Percentiles rank a stretch among this genome's conserved stretches.
These are phyloP conservation scores for Citrullus amarus DNA, from an alignment of 306 rosid species.

Conservation along the genomic window DNA sequence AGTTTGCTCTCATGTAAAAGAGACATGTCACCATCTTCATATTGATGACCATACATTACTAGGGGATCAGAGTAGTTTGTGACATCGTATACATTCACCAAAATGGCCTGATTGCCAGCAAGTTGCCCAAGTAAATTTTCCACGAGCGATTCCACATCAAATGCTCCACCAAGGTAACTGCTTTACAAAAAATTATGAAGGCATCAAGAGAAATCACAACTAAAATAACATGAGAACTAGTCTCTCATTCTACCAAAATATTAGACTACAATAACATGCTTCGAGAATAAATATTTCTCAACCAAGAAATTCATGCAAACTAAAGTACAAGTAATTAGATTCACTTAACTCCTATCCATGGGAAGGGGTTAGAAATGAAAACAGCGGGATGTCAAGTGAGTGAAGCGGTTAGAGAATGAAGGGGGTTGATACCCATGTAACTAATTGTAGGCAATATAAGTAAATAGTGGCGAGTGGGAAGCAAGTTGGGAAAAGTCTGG, in stretches of 20 bases:
- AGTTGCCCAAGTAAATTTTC: slow-evolving; percentile 98
- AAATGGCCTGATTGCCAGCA: slow-evolving; percentile 83
- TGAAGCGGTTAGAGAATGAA: background rate
- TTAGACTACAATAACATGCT: background rate
- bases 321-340: background rate
- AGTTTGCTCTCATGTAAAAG: slow-evolving; percentile 72
- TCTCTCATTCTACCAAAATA: slow-evolving; percentile 1
- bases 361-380: background rate
- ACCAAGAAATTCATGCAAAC: background rate
- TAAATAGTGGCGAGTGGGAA: background rate
- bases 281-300: background rate
- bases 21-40: slow-evolving; percentile 68
- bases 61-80: slow-evolving; percentile 66
- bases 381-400: background rate
- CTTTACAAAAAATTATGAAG: background rate
- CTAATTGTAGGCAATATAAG: background rate
- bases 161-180: slow-evolving; percentile 95
- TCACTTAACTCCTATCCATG: background rate
- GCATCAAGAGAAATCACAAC: background rate
- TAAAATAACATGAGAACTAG: background rate
- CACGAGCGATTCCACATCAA: slow-evolving; percentile 95
- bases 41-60: slow-evolving; percentile 80
- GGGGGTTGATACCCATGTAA: no score
- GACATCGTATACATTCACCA: slow-evolving; percentile 82
- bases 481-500: background rate